Base-by-base conservation (phyloP, 2,329 filamentous ascomycete species). In the Scytalidium sp. region DNA sequence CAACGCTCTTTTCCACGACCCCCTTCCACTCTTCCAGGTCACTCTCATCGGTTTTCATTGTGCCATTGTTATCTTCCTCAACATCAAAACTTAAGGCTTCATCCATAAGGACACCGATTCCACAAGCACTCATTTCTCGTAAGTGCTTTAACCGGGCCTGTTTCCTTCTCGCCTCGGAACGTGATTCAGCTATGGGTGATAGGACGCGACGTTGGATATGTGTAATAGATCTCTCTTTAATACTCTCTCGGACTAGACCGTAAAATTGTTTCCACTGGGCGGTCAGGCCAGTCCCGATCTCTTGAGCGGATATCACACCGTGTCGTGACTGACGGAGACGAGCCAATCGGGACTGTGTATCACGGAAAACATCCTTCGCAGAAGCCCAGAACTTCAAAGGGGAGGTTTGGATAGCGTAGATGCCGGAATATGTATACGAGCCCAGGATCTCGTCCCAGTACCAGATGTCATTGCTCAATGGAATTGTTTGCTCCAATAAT, bases 381-480 rank as follows among this genome's bases (percentile, higher is more conserved):
- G 87, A 90, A 3, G 75, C 71, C 83, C 84, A 93, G 27, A 96
- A 67, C 17, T 88, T 79, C 39, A 85, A 61, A 0, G 94, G 94
- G 1, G 87, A 90, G 0, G 86, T 96, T 67, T 99, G 94, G 8
- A 95, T 71, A 13, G 89, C 87, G 68, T 97, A 97, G 3, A 97
- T 66, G 25, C 84, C 86, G 56, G 88, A 92, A 62, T 87, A 89
- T 44, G 83, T 78, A 58, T 90, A 86, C 1, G 90, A 95, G 9
- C 83, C 81, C 23, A 96, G 72, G 2, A 97, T 80, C 57, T 94
- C 88, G 63, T 96, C 90, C 94, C 94, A 99, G 67, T 97, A 97
- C 83, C 87, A 92, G 20, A 96, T 85, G 59, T 96, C 91, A 56
- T 96, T 85, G 60, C 84, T 88, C 17, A 99, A 70, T 0, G 87